These are phyloP conservation scores for Alloteropsis angusta DNA, from an alignment of 202 grass and related monocot species.

Conservation along the genomic window DNA sequence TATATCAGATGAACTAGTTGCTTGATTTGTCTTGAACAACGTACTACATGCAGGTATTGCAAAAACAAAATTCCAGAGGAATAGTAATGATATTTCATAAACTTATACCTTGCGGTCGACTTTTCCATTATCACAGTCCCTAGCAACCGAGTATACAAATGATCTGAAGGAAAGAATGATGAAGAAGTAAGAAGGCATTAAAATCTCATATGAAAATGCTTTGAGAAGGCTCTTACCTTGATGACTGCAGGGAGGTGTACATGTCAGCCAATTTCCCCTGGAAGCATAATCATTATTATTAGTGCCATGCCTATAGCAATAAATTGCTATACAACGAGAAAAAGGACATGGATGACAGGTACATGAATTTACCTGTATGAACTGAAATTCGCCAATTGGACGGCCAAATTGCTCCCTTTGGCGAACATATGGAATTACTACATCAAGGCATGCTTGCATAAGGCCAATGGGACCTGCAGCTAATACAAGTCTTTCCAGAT, in stretches of 20 bases:
- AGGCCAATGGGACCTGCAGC: slow-evolving; percentile 86
- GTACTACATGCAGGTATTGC: not conserved
- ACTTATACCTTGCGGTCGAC: slow-evolving; percentile 64
- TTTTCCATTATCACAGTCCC: slow-evolving; percentile 89
- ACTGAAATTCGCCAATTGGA: slow-evolving; percentile 96
- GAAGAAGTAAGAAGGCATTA: slow-evolving; percentile 17
- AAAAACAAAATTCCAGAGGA: slow-evolving; percentile 11
- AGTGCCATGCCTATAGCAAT: not conserved
- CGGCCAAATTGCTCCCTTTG: slow-evolving; percentile 85
- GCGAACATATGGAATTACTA: slow-evolving; percentile 72
- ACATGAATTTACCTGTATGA: slow-evolving; percentile 64
- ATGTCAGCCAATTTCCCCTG: slow-evolving; percentile 95
- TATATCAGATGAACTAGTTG: slow-evolving; percentile 9
- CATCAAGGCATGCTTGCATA: slow-evolving; percentile 98
- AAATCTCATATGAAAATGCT: slow-evolving; percentile 14
- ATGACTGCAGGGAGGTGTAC: slow-evolving; percentile 94
- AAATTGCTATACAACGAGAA: not conserved
- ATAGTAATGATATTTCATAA: not conserved
- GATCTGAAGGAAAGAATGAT: slow-evolving; percentile 41
- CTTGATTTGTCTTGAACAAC: slow-evolving; percentile 1
- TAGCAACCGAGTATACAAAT: slow-evolving; percentile 93
- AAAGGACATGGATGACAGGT: not conserved
- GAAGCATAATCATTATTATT: slow-evolving; percentile 19
- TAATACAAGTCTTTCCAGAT: slow-evolving; percentile 92
- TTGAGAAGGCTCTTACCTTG: slow-evolving; percentile 45